Conservation (phyloP, 2,329 filamentous ascomycete genomes). For the Tolypocladium inflatum region DNA sequence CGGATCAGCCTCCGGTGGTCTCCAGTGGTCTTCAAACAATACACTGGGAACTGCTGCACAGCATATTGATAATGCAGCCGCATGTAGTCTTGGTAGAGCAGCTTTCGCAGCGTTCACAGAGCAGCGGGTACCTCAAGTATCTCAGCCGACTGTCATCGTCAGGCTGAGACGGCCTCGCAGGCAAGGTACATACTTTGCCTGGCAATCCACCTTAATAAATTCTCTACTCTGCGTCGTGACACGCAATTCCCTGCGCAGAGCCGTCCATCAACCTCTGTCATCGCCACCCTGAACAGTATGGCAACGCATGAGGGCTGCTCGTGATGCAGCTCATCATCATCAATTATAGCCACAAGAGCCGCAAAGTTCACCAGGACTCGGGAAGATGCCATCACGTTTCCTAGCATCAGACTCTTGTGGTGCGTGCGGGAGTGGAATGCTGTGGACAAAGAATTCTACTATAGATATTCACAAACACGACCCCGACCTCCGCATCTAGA, state of each 20-base stretch:
- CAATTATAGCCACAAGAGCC: no score
- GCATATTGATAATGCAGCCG: not conserved
- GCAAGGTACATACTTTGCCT: not conserved
- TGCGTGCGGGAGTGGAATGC: not conserved
- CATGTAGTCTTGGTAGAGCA: not conserved
- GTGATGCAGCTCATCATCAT: no score
- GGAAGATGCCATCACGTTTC: not conserved
- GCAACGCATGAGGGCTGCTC: not conserved
- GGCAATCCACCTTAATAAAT: not conserved
- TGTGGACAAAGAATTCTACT: conserved; percentile 29
- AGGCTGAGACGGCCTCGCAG: not conserved
- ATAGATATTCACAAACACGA: conserved; percentile 35
- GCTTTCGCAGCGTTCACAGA: not conserved
- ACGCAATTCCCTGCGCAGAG: no score
- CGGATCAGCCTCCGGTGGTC: not conserved
- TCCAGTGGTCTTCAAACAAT: not conserved
- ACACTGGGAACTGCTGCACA: not conserved
- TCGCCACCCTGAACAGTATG: not conserved
- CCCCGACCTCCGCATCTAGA: conserved; percentile 25
- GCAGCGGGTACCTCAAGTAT: not conserved
- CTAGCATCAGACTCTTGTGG: not conserved
- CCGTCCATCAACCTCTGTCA: not conserved
- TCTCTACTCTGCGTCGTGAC: not conserved
- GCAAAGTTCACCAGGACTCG: not conserved
- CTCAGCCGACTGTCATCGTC: not conserved